Evolutionary conservation across 164 flowering plant species (phyloP), one percentile per base, ranked within the genome.

Genomic region (Berberis vulgaris): DNA sequence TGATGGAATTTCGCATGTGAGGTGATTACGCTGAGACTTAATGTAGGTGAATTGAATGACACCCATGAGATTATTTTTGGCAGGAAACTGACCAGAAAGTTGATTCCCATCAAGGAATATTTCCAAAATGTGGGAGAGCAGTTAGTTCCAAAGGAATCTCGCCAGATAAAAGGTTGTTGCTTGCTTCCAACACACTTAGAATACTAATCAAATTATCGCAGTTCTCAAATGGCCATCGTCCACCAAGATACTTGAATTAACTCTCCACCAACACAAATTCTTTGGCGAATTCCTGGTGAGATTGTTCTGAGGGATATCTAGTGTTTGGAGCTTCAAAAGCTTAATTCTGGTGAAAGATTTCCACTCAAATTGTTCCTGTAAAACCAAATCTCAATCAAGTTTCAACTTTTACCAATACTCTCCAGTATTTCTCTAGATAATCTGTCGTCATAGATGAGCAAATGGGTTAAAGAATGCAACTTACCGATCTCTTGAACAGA

Each of bases 41-140:
- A 59, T 6, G 61, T 70, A 9, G 43, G 26, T 26, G 26, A 26
- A 26, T 26, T 72, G 2, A 91, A 68, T 0, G 79, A 73, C 39
- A 38, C 54, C 94, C 89, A 88, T 2, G 88, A 85, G 43, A 65
- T 43, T 1, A 88, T 83, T 1, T 1, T 72, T 59, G 1, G 76
- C 43, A 1, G 96, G 97, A 10, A 89, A 61, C 53, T 69, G 68
- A n/a, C 96, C 92, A 0, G 92, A 81, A 57, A 91, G 71, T 41
- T 67, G 68, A 66, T 91, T 91, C 0, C 80, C 78, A 64, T 83
- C 85, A 5, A 91, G 88, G 38, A n/a, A 38, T 2, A 91, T 71
- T 49, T 5, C 7, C 56, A 7, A 91, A 72, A 1, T 26, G 60
- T 41, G 75, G 52, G 46, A 86, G 84, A 39, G 58, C 64, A 0